These are phyloP conservation scores for Kodamaea jinghongensis DNA, from an alignment of 805 yeast genomes.

Conservation along the genomic window DNA sequence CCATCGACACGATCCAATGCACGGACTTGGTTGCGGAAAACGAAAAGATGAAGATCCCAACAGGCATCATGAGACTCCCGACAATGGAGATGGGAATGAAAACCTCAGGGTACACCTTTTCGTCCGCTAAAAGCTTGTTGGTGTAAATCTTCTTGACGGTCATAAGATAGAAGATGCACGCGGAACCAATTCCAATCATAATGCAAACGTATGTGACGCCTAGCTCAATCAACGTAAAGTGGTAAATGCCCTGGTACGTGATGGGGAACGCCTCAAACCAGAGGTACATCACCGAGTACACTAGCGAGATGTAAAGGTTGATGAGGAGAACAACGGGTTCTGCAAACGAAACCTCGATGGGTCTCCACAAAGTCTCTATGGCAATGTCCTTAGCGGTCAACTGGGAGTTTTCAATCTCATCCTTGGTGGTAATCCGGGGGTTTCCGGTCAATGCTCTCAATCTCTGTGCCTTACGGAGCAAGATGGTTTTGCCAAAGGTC, in stretches of 20 bases:
- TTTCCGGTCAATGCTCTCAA: slow-evolving; percentile 49
- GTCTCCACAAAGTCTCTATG: slow-evolving; percentile 43
- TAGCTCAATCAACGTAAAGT: slow-evolving; percentile 45
- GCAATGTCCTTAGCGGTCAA: slow-evolving; percentile 18
- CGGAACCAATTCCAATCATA: slow-evolving; percentile 40
- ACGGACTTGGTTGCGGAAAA: slow-evolving; percentile 17
- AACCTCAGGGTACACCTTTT: slow-evolving; percentile 14
- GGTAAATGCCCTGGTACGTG: slow-evolving; percentile 42
- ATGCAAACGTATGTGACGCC: slow-evolving; percentile 49
- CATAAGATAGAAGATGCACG: slow-evolving; percentile 10
- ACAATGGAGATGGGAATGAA: slow-evolving; percentile 19
- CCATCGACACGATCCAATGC: slow-evolving; percentile 20
- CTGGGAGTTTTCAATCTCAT: slow-evolving; percentile 30
- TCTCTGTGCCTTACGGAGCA: slow-evolving; percentile 46
- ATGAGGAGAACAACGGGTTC: slow-evolving; percentile 60
- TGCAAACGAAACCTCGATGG: slow-evolving; percentile 44
- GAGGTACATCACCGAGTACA: slow-evolving; percentile 51
- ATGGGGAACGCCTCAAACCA: slow-evolving; percentile 64
- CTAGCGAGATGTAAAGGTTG: slow-evolving; percentile 48
- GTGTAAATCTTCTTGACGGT: slow-evolving; percentile 12
- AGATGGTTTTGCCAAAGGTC: slow-evolving; percentile 43
- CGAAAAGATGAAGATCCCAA: slow-evolving; percentile 20
- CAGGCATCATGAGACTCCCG: slow-evolving; percentile 20
- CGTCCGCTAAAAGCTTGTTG: slow-evolving; percentile 10
- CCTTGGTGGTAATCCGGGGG: slow-evolving; percentile 37